Evolutionary conservation across 768 basidiomycete genomes (phyloP), one percentile per base, ranked within the genome.

Genomic region (Trametes gibbosa): DNA sequence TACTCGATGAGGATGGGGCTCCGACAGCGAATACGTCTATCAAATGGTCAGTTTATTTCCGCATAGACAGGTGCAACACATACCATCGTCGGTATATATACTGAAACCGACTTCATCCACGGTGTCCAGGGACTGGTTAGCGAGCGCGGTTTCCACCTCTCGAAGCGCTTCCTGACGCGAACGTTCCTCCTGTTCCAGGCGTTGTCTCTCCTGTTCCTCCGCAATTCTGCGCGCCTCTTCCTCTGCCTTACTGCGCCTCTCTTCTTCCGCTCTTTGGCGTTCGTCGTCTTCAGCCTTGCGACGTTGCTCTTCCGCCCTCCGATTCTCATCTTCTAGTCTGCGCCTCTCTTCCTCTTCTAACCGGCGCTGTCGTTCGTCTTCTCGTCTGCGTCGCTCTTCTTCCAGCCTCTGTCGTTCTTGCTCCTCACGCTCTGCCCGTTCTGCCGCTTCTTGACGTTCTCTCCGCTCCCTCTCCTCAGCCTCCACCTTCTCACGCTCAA

Each of bases 21-120:
- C 75, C 73, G 41, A 77, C 68, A 34, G 80, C 79, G 65, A 90
- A 89, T 14, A 87, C 79, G 72, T 89, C 87, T 85, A 50, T 13
- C 24, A n/a, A 10, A 51, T 32, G 12, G 14, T 58, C 27, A 61
- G 49, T 1, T 3, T n/a, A 25, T 2, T 10, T 19, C n/a, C n/a
- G 12, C 1, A 7, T 48, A 19, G 12, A 40, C 34, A 12, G n/a
- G 60, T 60, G 37, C 56, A 47, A 37, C 42, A 59, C 56, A 45
- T 24, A 55, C 64, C 64, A 37, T 62, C 65, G 5, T 56, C 42
- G 35, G 40, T 58, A 10, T 24, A 46, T 2, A 59, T n/a, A 35
- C 32, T 43, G 14, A 56, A 59, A 53, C 58, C 56, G 27, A 46
- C 52, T 21, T 62, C 61, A 2, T 62, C 56, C 12, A 62, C 61